Evolutionary conservation across 1,284 basidiomycete species (phyloP).

Genomic region (Cutaneotrichosporon sp.): DNA sequence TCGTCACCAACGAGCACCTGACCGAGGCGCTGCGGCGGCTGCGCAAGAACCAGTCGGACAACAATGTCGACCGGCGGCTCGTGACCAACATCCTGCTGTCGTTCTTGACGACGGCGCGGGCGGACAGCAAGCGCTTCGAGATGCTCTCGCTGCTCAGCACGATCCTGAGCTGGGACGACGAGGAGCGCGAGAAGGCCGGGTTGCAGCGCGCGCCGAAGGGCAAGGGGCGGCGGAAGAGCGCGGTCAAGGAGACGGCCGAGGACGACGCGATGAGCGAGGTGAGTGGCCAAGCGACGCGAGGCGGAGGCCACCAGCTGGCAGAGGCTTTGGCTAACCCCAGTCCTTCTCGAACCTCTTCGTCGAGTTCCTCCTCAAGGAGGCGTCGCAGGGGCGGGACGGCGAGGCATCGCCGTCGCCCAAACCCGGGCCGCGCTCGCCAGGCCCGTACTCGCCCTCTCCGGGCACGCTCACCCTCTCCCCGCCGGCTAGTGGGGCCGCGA

Average conservation of each 20-base stretch:
- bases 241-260: constrained; percentile 60
- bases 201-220: constrained; percentile 61
- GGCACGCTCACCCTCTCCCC: constrained; percentile 9
- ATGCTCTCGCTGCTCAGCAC: constrained; percentile 88
- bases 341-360: constrained; percentile 94
- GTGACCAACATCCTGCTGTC: constrained; percentile 94
- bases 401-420: background rate
- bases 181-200: constrained; percentile 87
- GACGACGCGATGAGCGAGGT: constrained; percentile 55
- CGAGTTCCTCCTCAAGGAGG: constrained; percentile 90
- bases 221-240: constrained; percentile 63
- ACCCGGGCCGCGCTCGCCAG: background rate
- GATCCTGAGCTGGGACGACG: constrained; percentile 86
- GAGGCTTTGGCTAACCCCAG: constrained; percentile 60
- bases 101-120: constrained; percentile 86
- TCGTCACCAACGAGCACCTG: constrained; percentile 55
- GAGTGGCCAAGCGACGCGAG: no score
- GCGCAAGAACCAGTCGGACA: constrained; percentile 78
- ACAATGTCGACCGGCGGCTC: constrained; percentile 86
- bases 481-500: constrained; percentile 16
- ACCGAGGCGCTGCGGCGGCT: constrained; percentile 67
- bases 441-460: background rate
- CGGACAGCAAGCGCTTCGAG: constrained; percentile 93
- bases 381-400: constrained; percentile 56
- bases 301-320: no score